phyloP scores from a whole-genome alignment of 2,329 filamentous ascomycete genomes.

The Fusarium albosuccineum region DNA sequence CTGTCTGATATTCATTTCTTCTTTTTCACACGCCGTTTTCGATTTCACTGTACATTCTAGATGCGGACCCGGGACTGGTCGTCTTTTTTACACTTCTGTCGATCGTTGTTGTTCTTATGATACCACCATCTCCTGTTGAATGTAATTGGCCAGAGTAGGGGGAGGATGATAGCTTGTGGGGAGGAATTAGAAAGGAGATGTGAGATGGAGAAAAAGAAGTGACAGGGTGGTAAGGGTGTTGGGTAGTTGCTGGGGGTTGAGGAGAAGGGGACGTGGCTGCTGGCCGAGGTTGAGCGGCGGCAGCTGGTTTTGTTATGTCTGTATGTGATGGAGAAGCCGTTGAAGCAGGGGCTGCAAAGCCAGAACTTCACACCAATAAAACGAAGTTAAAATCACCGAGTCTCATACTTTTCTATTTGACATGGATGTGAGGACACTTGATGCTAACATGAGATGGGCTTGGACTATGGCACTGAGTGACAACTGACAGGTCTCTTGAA shows the following conservation, averaged over 20 bases:
- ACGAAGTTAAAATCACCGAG: conserved; percentile 33
- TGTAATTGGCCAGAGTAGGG: conserved; percentile 48
- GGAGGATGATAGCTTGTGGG: conserved; percentile 23
- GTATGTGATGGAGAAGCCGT: conserved; percentile 25
- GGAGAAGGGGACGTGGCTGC: conserved; percentile 30
- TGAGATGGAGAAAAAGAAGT: conserved; percentile 30
- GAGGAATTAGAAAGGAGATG: conserved; percentile 31
- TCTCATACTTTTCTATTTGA: no score
- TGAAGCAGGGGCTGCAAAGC: conserved; percentile 40
- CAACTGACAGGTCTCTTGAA: background rate
- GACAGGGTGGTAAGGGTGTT: conserved; percentile 24
- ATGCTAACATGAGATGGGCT: no score
- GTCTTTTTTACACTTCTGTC: conserved; percentile 40
- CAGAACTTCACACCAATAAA: conserved; percentile 40
- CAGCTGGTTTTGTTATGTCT: conserved; percentile 33
- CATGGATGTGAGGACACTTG: no score
- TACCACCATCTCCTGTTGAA: conserved; percentile 50
- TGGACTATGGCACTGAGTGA: no score
- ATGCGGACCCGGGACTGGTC: conserved; percentile 49
- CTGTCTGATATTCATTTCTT: conserved; percentile 48
- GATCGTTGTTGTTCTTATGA: conserved; percentile 46
- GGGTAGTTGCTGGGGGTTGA: conserved; percentile 13
- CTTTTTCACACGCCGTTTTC: conserved; percentile 36
- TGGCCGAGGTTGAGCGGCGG: conserved; percentile 41
- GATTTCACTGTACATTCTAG: conserved; percentile 53